Conservation (phyloP, 2,329 filamentous ascomycete genomes). For the Aspergillus unguis region DNA sequence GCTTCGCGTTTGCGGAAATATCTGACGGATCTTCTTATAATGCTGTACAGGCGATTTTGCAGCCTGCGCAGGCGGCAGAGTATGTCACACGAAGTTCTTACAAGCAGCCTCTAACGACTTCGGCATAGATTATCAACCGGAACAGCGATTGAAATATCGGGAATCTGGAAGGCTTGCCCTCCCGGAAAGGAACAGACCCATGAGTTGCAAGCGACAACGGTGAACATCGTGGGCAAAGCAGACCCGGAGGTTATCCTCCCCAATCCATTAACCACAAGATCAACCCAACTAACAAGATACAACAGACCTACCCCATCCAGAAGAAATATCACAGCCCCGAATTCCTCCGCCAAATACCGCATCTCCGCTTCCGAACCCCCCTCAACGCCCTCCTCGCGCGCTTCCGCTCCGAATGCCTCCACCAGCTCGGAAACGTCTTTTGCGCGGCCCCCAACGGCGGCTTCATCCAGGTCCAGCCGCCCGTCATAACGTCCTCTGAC, state of each 20-base stretch:
- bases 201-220: constrained; percentile 71
- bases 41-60: constrained; percentile 76
- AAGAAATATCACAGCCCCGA: constrained; percentile 93
- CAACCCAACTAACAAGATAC: not conserved
- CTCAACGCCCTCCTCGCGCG: constrained; percentile 77
- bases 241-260: constrained; percentile 67
- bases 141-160: constrained; percentile 71
- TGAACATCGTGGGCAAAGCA: constrained; percentile 71
- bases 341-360: constrained; percentile 81
- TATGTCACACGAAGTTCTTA: constrained; percentile 46
- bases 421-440: constrained; percentile 73
- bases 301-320: constrained; percentile 83
- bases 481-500: constrained; percentile 92
- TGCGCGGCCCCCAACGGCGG: constrained; percentile 58
- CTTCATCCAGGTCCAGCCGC: constrained; percentile 71
- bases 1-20: constrained; percentile 75
- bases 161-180: constrained; percentile 70
- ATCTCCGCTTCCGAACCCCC: constrained; percentile 77
- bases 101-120: constrained; percentile 15
- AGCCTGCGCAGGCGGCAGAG: constrained; percentile 68
- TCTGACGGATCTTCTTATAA: constrained; percentile 81
- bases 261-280: not conserved
- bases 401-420: constrained; percentile 76
- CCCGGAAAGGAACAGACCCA: constrained; percentile 66
- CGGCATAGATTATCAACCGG: constrained; percentile 70